Base-by-base conservation (phyloP, 2,329 filamentous ascomycete species). In the Ophiocordyceps camponoti-rufipedis region DNA sequence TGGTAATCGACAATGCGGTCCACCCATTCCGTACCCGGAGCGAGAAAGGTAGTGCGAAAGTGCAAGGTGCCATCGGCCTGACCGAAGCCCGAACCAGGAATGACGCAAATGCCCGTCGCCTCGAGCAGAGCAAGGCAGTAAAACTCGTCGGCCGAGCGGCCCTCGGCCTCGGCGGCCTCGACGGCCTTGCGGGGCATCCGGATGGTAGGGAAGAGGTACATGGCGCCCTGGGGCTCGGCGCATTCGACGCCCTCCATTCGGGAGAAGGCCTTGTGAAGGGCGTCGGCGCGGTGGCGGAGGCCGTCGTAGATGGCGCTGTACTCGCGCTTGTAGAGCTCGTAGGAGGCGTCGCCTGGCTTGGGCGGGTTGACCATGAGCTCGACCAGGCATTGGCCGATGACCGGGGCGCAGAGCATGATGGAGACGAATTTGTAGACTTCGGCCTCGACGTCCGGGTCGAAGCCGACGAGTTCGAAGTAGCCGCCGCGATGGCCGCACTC, bases 121-220 rank as follows among this genome's bases (percentile, higher is more conserved):
- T 98, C 88, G 49, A 98, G 82, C 56, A 98, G 71, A 50, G 78
- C 75, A 69, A 94, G 75, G 66, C 83, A 87, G 72, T 98, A 98
- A 68, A 93, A 94, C 64, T 96, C 89, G 56, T 98, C 91, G 1
- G 89, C 67, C 12, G 72, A 69, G 57, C 83, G 82, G 55, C 78
- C 78, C 61, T 87, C 84, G 49, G 80, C 67, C 56, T 70, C 63
- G 33, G 91, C 91, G 14, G 84, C 85, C 52, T 81, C 80, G 50
- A 80, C 65, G 39, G 87, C 91, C 66, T 85, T 85, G 23, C 66
- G 54, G 2, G 91, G 77, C 23, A 98, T 70, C 32, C 70, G 78
- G 66, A 98, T 94, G 54, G 85, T 91, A 23, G 91, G 91, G 77
- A 96, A 98, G 56, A 98, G 82, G 69, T 98, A 98, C 91, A 98